Percentiles rank a stretch among this genome's conserved stretches.
phyloP scores from a whole-genome alignment of 768 basidiomycete genomes.

The Boletus sp. region DNA sequence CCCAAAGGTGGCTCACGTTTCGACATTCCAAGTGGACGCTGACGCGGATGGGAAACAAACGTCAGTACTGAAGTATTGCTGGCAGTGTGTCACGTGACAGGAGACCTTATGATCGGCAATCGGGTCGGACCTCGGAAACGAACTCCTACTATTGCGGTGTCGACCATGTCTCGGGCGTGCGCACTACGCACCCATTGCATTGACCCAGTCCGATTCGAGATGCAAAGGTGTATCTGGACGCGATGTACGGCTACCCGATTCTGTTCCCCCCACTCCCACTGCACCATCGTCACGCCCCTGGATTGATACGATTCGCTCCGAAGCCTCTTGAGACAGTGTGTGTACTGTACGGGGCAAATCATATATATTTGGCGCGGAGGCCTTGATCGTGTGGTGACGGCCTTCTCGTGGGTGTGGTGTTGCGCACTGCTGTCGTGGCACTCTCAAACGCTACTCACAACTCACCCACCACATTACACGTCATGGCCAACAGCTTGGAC shows the following conservation, averaged over 20 bases:
- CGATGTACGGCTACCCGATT: not conserved
- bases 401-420: not conserved
- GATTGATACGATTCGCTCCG: not conserved
- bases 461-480: not conserved
- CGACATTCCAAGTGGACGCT: too few relatives aligned
- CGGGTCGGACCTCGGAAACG: not conserved
- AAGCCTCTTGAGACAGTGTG: not conserved
- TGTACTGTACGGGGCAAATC: not conserved
- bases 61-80: too few relatives aligned
- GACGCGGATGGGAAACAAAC: too few relatives aligned
- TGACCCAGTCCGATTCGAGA: constrained; percentile 3
- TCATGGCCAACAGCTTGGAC: constrained; percentile 17
- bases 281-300: not conserved
- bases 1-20: not conserved
- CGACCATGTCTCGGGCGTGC: constrained; percentile 1
- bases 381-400: not conserved
- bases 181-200: not conserved
- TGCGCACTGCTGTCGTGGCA: not conserved
- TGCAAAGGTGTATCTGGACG: not conserved
- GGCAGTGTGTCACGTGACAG: constrained; percentile 1
- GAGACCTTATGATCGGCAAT: not conserved
- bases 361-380: not conserved
- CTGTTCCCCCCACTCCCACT: not conserved
- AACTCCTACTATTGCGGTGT: not conserved
- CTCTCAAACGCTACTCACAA: not conserved